A percentile compares a stretch with the other conserved stretches of the same genome.
Evolutionary conservation across 2,329 filamentous ascomycete species (phyloP).

Genomic region (Alternaria tenuissima): DNA sequence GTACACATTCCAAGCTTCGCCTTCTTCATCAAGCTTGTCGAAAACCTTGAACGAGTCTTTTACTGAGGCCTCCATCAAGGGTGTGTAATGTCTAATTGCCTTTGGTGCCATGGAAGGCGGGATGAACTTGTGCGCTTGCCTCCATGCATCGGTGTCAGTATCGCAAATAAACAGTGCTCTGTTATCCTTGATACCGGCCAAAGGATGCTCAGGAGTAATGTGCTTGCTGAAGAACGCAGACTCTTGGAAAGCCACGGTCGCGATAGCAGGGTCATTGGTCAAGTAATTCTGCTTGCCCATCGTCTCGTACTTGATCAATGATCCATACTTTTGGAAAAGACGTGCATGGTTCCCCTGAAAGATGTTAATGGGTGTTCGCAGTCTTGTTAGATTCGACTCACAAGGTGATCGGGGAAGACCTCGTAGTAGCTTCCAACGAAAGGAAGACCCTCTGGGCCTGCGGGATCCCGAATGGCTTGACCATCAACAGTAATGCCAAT

Average conservation of each 20-base stretch:
- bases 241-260: conserved; percentile 20
- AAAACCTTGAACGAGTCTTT: conserved; percentile 26
- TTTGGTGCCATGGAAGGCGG: conserved; percentile 22
- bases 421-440: conserved; percentile 26
- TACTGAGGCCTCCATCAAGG: conserved; percentile 17
- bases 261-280: conserved; percentile 23
- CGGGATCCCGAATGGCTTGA: conserved; percentile 14
- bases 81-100: conserved; percentile 23
- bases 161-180: conserved; percentile 19
- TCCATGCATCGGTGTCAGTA: conserved; percentile 21
- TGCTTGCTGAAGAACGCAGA: conserved; percentile 23
- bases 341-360: conserved; percentile 22
- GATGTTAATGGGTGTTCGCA: background rate
- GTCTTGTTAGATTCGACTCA: background rate
- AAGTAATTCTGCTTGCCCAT: conserved; percentile 19
- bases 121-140: conserved; percentile 21
- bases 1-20: conserved; percentile 25
- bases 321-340: conserved; percentile 21
- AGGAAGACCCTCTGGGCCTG: conserved; percentile 21
- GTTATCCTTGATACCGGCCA: conserved; percentile 19
- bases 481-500: conserved; percentile 24
- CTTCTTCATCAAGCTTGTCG: conserved; percentile 23
- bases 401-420: conserved; percentile 25
- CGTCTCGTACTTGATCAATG: conserved; percentile 19
- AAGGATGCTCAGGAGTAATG: conserved; percentile 18